Percentiles rank a stretch among this genome's conserved stretches.
phyloP scores from a whole-genome alignment of 495 filamentous ascomycete species.

The Xylaria cubensis region DNA sequence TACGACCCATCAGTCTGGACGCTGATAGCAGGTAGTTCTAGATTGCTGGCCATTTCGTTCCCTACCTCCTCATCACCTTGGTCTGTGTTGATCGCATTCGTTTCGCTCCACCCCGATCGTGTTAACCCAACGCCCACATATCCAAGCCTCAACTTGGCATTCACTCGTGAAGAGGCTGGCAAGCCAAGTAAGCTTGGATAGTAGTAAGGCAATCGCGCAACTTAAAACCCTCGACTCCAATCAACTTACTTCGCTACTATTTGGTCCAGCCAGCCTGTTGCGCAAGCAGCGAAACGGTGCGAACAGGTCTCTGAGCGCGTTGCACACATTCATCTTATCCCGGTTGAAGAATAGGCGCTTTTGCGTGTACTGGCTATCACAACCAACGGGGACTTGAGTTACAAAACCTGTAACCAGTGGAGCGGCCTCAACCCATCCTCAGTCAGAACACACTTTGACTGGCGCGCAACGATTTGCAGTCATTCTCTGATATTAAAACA shows the following conservation, averaged over 20 bases:
- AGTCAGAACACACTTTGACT: not conserved
- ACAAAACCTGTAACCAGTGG: not conserved
- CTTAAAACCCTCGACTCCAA: too few species aligned
- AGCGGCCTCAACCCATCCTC: too few species aligned
- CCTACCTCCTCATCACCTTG: conserved; percentile 23
- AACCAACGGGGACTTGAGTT: not conserved
- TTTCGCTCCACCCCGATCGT: conserved; percentile 29
- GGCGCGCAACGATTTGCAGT: not conserved
- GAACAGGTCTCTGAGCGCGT: not conserved
- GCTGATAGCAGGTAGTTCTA: conserved; percentile 25
- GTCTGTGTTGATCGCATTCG: conserved; percentile 46
- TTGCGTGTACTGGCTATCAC: conserved; percentile 1
- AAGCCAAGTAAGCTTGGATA: conserved; percentile 28
- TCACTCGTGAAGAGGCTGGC: conserved; percentile 25
- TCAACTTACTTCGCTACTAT: conserved; percentile 23
- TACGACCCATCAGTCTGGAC: conserved; percentile 8
- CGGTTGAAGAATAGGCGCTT: not conserved
- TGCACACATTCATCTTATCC: not conserved
- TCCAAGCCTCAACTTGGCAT: conserved; percentile 26
- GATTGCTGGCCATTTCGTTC: conserved; percentile 36
- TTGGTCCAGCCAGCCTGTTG: not conserved
- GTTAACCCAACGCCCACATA: conserved; percentile 24
- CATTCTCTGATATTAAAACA: not conserved
- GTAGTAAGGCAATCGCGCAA: conserved; percentile 3
- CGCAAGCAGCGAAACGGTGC: conserved; percentile 13